Base-by-base conservation (phyloP, 805 yeast species). In the Candida piceae region DNA sequence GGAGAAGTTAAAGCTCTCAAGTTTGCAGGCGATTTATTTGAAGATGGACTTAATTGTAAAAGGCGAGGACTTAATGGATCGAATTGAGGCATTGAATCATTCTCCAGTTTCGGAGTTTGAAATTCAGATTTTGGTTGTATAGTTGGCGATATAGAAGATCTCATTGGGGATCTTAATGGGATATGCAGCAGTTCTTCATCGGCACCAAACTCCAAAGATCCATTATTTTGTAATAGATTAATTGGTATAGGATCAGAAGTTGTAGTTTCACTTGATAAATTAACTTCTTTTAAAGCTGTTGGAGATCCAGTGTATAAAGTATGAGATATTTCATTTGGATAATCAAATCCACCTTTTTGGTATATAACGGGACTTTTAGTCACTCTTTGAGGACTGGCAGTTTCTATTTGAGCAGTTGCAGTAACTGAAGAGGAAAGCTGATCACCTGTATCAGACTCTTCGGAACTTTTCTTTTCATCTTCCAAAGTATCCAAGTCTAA, bases 81-180 rank as follows among this genome's bases (percentile, higher is more conserved):
- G 13, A 17, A 33, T n/a, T n/a, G 22, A 20, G 6, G 9, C 22
- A 9, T 7, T 20, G 9, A 9, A 20, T 7, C 22, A 20, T 6
- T 9, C 6, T 33, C 31, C 9, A 37, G 16, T 26, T 33, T 32
- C 2, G 44, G 45, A 10, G 46, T 42, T 18, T 18, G 29, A 33
- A 40, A 40, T 6, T 47, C 42, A 5, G 51, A 34, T 10, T 40
- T 24, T 6, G 41, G 42, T 1, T 40, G 38, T 3, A 22, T 23
- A n/a, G 29, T 16, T 19, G 48, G 40, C 1, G 47, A 34, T 5
- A 21, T 21, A 3, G 35, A 32, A 10, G 38, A 19, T 34, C 62
- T 45, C 29, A 45, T 49, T 2, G 64, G 64, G 12, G 64, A 59
- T 35, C 63, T 47, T 13, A 55, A 29, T 11, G 64, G 63, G 22